These are phyloP conservation scores for Pichia terricola DNA, from an alignment of 1,139 yeast species.

Conservation along the genomic window DNA sequence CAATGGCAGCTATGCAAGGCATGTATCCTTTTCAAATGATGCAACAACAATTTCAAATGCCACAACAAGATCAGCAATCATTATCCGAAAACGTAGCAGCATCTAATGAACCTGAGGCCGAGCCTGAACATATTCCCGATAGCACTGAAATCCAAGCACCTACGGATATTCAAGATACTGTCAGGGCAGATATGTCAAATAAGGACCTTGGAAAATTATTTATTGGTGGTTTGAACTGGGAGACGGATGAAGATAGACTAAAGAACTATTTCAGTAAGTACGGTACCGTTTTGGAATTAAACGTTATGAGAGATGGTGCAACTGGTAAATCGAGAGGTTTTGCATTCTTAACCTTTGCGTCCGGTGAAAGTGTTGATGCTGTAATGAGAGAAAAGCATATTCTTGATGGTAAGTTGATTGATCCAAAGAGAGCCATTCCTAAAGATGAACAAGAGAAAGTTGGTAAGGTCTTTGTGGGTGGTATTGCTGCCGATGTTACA, in stretches of 20 bases:
- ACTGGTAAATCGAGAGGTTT: conserved; percentile 96
- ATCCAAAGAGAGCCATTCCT: conserved; percentile 96
- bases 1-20: background rate
- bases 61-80: conserved; percentile 28
- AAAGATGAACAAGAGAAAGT: conserved; percentile 97
- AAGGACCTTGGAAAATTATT: conserved; percentile 80
- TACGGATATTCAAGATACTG: conserved; percentile 16
- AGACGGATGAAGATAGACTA: conserved; percentile 81
- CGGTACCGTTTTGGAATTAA: conserved; percentile 84
- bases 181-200: conserved; percentile 22
- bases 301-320: conserved; percentile 85
- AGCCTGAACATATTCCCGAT: conserved; percentile 9
- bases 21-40: conserved; percentile 12
- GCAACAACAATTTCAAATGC: conserved; percentile 4
- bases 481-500: conserved; percentile 91
- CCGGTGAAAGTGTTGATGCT: conserved; percentile 73
- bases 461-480: conserved; percentile 97
- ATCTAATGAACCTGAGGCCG: background rate
- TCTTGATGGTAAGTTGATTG: conserved; percentile 92
- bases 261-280: conserved; percentile 77
- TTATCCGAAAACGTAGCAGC: conserved; percentile 5
- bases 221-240: conserved; percentile 98
- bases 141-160: conserved; percentile 12
- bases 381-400: conserved; percentile 85
- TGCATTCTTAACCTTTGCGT: conserved; percentile 86